A percentile compares a stretch with the other conserved stretches of the same genome.
Conservation (phyloP, 106 monocot genomes). For the Gastrodia elata region DNA sequence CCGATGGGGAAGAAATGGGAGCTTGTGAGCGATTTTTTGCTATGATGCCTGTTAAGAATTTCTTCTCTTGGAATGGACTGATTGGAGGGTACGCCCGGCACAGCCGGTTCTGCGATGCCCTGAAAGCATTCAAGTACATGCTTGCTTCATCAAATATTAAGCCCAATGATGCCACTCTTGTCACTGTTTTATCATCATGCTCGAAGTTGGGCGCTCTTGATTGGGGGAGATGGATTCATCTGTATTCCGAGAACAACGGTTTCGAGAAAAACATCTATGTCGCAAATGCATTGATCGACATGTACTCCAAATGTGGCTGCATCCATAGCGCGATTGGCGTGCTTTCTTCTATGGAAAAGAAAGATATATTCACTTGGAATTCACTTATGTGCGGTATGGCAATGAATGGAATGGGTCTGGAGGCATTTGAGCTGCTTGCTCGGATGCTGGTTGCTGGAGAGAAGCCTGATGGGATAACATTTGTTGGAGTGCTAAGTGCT, state of each 20-base stretch:
- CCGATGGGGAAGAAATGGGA: slow-evolving; percentile 20
- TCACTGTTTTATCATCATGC: slow-evolving; percentile 38
- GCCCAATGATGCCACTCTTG: slow-evolving; percentile 52
- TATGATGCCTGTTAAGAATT: slow-evolving; percentile 49
- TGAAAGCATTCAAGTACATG: slow-evolving; percentile 30
- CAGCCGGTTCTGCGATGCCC: slow-evolving; percentile 16
- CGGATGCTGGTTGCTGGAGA: slow-evolving; percentile 19
- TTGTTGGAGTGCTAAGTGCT: slow-evolving; percentile 42
- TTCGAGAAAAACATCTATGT: slow-evolving; percentile 23
- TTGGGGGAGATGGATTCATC: slow-evolving; percentile 43
- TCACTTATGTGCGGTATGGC: slow-evolving; percentile 35
- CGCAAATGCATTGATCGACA: slow-evolving; percentile 43
- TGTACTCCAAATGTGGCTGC: slow-evolving; percentile 72
- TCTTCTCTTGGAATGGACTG: slow-evolving; percentile 60
- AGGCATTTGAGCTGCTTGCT: slow-evolving; percentile 36
- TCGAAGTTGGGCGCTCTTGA: slow-evolving; percentile 29
- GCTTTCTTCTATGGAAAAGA: slow-evolving; percentile 17
- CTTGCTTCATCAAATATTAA: slow-evolving; percentile 13
- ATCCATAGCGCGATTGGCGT: slow-evolving; percentile 28
- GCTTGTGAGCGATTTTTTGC: slow-evolving; percentile 32
- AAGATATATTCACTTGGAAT: slow-evolving; percentile 61
- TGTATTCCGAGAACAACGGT: slow-evolving; percentile 21
- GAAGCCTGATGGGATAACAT: slow-evolving; percentile 49
- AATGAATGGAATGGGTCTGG: slow-evolving; percentile 29
- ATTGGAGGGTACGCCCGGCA: slow-evolving; percentile 30